These are phyloP conservation scores for Akanthomyces uredinophilus DNA, from an alignment of 2,329 filamentous ascomycete species.

Conservation along the genomic window DNA sequence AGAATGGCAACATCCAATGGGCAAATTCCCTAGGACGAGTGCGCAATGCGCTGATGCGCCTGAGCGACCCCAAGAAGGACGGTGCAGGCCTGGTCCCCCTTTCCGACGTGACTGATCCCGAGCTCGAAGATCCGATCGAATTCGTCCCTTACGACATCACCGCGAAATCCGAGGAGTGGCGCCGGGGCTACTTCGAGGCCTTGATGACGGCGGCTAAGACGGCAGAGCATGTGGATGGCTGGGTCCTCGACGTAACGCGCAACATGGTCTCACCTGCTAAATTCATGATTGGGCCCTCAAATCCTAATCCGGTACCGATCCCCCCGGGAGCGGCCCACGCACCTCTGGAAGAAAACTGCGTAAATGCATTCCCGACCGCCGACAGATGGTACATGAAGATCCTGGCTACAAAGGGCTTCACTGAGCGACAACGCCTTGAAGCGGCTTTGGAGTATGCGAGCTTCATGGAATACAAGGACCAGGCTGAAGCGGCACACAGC, in stretches of 20 bases:
- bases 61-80: slow-evolving; percentile 66
- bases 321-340: slow-evolving; percentile 57
- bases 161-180: slow-evolving; percentile 76
- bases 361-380: slow-evolving; percentile 61
- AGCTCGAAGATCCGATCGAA: slow-evolving; percentile 63
- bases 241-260: slow-evolving; percentile 64
- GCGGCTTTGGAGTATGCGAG: slow-evolving; percentile 79
- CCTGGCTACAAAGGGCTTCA: slow-evolving; percentile 74
- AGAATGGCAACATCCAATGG: slow-evolving; percentile 58
- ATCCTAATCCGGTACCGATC: slow-evolving; percentile 71
- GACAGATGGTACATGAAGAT: slow-evolving; percentile 78
- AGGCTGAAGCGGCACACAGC: slow-evolving; percentile 59
- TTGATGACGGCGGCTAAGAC: slow-evolving; percentile 72
- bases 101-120: slow-evolving; percentile 54
- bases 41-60: slow-evolving; percentile 52
- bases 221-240: slow-evolving; percentile 77
- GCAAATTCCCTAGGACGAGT: slow-evolving; percentile 57
- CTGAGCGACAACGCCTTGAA: slow-evolving; percentile 70
- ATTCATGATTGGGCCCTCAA: slow-evolving; percentile 75
- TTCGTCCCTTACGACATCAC: slow-evolving; percentile 63
- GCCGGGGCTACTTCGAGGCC: slow-evolving; percentile 76
- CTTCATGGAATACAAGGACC: slow-evolving; percentile 74
- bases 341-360: slow-evolving; percentile 71
- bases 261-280: slow-evolving; percentile 65
- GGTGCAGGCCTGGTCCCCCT: slow-evolving; percentile 60